Conservation (phyloP, 371 early-diverging fungal genomes). For the Zychaea mexicana region DNA sequence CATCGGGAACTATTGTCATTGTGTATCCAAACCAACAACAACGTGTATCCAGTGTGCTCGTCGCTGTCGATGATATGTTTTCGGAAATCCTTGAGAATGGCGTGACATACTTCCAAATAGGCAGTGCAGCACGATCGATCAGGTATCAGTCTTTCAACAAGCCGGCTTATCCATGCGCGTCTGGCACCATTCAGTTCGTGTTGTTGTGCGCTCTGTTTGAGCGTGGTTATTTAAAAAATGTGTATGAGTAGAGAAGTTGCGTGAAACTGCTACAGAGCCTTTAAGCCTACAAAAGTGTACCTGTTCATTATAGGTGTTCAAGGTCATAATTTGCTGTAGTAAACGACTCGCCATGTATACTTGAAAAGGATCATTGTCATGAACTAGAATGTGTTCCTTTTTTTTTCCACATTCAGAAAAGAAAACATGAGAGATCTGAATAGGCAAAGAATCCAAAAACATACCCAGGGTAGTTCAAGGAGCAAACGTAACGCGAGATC, state of each 20-base stretch:
- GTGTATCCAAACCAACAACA: not conserved
- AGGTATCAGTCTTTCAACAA: not conserved
- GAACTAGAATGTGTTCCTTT: not conserved
- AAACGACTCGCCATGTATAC: not conserved
- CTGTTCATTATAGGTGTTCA: not conserved
- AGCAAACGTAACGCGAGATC: not conserved
- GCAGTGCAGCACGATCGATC: not conserved
- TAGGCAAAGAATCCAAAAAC: not conserved
- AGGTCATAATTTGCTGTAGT: not conserved
- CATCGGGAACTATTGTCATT: not conserved
- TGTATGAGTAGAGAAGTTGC: too few relatives aligned
- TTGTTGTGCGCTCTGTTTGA: not conserved
- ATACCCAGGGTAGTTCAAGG: slow-evolving; percentile 5
- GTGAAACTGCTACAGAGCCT: too few relatives aligned
- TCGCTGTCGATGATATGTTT: not conserved
- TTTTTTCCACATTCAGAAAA: not conserved
- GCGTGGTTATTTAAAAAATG: too few relatives aligned
- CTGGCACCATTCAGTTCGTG: not conserved
- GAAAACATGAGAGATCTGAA: not conserved
- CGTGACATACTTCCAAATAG: slow-evolving; percentile 19
- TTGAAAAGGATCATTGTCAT: not conserved
- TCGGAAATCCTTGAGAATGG: slow-evolving; percentile 9
- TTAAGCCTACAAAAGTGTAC: not conserved
- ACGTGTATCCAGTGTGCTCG: not conserved
- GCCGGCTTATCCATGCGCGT: not conserved